Percentiles rank a stretch among this genome's conserved stretches.
These are phyloP conservation scores for Cymbidium sinense DNA, from an alignment of 106 monocot genomes.

Conservation along the genomic window DNA sequence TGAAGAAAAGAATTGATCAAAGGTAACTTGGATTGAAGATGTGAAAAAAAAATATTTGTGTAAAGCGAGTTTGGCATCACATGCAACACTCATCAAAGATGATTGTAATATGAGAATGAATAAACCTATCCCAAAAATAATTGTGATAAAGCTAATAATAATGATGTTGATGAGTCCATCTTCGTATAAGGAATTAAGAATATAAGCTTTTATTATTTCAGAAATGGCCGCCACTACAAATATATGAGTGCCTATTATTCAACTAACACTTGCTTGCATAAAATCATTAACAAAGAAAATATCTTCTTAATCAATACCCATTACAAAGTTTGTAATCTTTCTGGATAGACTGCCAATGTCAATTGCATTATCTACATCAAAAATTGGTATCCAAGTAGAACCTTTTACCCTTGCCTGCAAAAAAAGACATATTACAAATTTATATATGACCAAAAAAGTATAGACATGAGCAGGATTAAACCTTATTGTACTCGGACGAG, in stretches of 20 bases:
- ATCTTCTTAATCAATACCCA: conserved; percentile 48
- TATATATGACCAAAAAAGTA: neutral
- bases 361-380: conserved; percentile 52
- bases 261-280: neutral
- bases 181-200: too few species aligned
- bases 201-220: neutral
- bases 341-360: conserved; percentile 47
- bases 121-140: too few species aligned
- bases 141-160: neutral
- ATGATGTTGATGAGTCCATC: neutral
- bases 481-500: conserved; percentile 71
- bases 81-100: too few species aligned
- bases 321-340: conserved; percentile 71
- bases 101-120: too few species aligned
- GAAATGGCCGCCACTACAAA: neutral
- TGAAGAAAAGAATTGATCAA: too few species aligned
- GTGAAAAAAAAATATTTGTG: too few species aligned
- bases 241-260: neutral
- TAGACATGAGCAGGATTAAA: neutral
- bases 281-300: neutral
- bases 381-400: conserved; percentile 95
- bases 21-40: too few species aligned
- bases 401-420: conserved; percentile 89
- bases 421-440: neutral
- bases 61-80: too few species aligned